Evolutionary conservation across 306 rosid species (phyloP), one percentile per base, ranked within the genome.

Genomic region (Canavalia gladiata): DNA sequence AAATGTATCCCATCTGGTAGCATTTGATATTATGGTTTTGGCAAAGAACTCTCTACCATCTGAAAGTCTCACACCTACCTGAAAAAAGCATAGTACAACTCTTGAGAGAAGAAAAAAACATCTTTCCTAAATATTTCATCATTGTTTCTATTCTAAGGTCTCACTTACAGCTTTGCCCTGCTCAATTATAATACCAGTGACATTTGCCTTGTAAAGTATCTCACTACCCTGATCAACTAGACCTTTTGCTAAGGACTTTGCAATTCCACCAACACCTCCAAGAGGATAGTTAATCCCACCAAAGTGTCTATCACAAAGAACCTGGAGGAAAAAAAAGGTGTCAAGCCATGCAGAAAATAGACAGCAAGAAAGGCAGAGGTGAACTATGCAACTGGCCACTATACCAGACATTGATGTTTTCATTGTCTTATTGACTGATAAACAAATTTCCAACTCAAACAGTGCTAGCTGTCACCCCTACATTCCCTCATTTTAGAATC

Each of bases 1-100:
- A 64, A 95, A 95, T 76, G 99, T 93, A 86, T 95, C 97, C 99
- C 99, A 95, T 95, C 99, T 89, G 35, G 98, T 95, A 84, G 99
- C 99, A 88, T 95, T 95, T 81, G 99, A 95, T 83, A 95, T 87
- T 63, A 93, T 74, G 72, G 98, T 95, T 88, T 90, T 90, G 77
- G 96, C 97, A 64, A 88, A 95, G 85, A 84, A 93, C 79, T 89
- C 87, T 87, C 95, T 86, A 56, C 94, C 89, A 86, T 93, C 90
- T 35, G 98, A 88, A 76, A 95, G 89, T 91, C 91, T 91, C 64
- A 91, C 98, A 72, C 98, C 98, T 41, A 89, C 96, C 96, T 95
- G 86, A 77, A 87, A 86, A 79, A 76, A 11, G 72, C 41, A 51
- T 51, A 68, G 70, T 12, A 70, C 76, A 62, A 82, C 39, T 51